phyloP scores from a whole-genome alignment of 2,329 filamentous ascomycete species.

The Gaeumannomyces tritici region DNA sequence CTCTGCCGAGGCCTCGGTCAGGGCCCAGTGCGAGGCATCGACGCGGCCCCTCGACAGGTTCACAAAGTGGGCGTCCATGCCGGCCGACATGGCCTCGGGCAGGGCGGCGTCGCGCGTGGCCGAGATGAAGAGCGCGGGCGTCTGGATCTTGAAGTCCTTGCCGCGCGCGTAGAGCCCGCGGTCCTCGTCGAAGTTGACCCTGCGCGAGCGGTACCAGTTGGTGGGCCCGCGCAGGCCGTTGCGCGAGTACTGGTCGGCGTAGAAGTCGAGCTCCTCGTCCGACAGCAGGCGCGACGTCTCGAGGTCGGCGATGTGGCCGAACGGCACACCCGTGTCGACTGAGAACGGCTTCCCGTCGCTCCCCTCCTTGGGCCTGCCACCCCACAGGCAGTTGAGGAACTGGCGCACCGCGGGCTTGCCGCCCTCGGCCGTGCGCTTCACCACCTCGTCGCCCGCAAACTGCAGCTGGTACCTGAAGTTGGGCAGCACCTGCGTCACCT shows the following conservation, averaged over 20 bases:
- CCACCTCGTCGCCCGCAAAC: slow-evolving; percentile 58
- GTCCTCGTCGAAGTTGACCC: slow-evolving; percentile 73
- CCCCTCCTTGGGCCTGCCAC: slow-evolving; percentile 38
- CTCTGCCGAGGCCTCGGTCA: slow-evolving; percentile 62
- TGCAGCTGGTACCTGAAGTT: slow-evolving; percentile 83
- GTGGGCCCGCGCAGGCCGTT: slow-evolving; percentile 70
- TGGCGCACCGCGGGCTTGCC: slow-evolving; percentile 47
- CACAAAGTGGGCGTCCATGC: slow-evolving; percentile 61
- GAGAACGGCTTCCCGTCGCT: slow-evolving; percentile 49
- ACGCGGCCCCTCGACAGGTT: slow-evolving; percentile 59
- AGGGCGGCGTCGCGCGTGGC: slow-evolving; percentile 65
- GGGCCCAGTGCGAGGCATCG: slow-evolving; percentile 68
- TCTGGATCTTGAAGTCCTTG: slow-evolving; percentile 31
- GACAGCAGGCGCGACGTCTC: slow-evolving; percentile 48
- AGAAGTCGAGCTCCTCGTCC: slow-evolving; percentile 66
- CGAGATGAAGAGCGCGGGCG: slow-evolving; percentile 66
- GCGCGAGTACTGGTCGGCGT: slow-evolving; percentile 60
- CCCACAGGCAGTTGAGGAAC: slow-evolving; percentile 65
- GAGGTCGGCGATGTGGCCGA: slow-evolving; percentile 53
- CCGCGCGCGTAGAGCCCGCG: slow-evolving; percentile 45
- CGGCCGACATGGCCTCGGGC: slow-evolving; percentile 57
- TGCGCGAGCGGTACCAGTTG: slow-evolving; percentile 77
- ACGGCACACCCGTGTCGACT: slow-evolving; percentile 48
- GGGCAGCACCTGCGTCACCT: slow-evolving; percentile 47
- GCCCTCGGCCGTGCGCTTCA: slow-evolving; percentile 45